phyloP scores from a whole-genome alignment of 73 alveolate genomes.

The Paraurostyla sp. region DNA sequence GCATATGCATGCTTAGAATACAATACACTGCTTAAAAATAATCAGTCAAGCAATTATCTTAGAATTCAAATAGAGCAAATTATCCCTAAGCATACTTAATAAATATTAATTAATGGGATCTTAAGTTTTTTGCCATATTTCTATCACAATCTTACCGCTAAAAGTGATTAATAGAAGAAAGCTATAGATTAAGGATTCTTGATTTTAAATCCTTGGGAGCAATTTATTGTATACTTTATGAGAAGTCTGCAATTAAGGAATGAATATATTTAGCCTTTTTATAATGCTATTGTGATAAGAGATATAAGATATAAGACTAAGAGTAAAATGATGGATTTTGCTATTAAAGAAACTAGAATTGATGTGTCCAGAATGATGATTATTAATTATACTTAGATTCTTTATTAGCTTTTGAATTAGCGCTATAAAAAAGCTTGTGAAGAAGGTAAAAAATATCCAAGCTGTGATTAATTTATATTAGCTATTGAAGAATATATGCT shows the following conservation, averaged over 20 bases:
- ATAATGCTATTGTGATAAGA: neutral
- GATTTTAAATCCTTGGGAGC: conserved; percentile 39
- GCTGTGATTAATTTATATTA: conserved; percentile 1
- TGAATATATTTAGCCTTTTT: conserved; percentile 16
- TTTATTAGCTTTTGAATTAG: neutral
- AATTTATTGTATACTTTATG: neutral
- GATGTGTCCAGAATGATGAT: neutral
- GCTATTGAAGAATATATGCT: conserved; percentile 32
- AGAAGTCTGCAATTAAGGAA: neutral
- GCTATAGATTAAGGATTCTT: neutral
- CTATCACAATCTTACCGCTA: neutral
- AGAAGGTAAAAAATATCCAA: neutral
- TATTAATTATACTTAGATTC: neutral
- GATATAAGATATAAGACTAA: neutral
- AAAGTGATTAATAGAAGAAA: neutral
- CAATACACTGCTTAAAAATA: too few relatives aligned
- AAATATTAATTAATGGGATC: neutral
- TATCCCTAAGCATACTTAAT: neutral
- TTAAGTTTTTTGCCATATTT: neutral
- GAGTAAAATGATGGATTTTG: neutral
- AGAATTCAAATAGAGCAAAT: neutral
- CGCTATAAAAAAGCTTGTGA: neutral
- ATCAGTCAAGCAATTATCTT: neutral
- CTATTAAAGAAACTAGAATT: neutral
- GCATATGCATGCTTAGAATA: conserved; percentile 18